Evolutionary conservation across 805 yeast species (phyloP).

Genomic region (Teunomyces aglyptinius): DNA sequence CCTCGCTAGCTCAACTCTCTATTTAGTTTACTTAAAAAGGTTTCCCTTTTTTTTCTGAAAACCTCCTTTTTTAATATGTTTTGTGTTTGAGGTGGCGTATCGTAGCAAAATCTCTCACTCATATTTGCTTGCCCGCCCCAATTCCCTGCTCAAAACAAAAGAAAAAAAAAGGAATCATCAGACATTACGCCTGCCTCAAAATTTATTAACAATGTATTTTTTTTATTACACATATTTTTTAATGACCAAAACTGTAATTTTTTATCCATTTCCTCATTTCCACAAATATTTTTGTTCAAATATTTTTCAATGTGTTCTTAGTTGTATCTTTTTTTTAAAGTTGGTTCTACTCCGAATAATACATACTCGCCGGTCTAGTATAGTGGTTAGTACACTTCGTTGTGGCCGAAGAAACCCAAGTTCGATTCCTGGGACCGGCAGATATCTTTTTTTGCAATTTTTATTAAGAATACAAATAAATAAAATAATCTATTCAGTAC

Average conservation of each 20-base stretch:
- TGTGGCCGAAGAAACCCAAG: conserved; percentile 75
- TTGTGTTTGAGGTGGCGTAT: neutral
- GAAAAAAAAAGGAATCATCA: neutral
- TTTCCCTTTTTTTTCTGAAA: neutral
- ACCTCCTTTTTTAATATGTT: neutral
- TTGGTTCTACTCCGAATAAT: too few species aligned
- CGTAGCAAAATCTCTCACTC: neutral
- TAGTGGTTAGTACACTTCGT: conserved; percentile 74
- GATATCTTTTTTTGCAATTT: conserved; percentile 11
- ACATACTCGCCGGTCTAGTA: conserved; percentile 42
- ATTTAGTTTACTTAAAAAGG: neutral
- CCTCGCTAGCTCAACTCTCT: neutral
- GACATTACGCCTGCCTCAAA: neutral
- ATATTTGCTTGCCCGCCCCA: neutral
- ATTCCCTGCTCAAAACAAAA: neutral
- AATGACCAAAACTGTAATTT: neutral
- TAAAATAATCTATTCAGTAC: neutral
- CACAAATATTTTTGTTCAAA: neutral
- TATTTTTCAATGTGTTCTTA: neutral
- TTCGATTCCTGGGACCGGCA: conserved; percentile 75
- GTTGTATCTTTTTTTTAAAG: too few species aligned
- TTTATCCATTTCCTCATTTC: neutral
- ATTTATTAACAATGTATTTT: neutral
- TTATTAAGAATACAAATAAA: neutral
- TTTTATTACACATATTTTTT: neutral